Conservation (phyloP, 192 early-diverging fungal genomes). For the Backusella macrospora region DNA sequence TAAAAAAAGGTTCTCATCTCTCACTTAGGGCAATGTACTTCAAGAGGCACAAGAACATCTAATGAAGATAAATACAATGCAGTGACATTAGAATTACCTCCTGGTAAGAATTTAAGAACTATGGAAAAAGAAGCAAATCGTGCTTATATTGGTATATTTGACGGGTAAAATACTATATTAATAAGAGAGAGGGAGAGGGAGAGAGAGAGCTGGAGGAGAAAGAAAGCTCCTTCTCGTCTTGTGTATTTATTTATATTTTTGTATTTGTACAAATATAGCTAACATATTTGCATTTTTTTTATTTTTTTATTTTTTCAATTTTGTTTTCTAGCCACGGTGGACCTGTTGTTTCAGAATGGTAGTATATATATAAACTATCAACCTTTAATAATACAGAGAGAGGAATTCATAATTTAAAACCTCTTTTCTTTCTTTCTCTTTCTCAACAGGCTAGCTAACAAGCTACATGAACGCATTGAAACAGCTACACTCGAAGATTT, state of each 20-base stretch:
- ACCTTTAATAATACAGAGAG: background rate
- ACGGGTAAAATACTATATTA: conserved; percentile 43
- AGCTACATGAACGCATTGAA: conserved; percentile 57
- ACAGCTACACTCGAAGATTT: conserved; percentile 40
- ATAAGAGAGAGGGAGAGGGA: background rate
- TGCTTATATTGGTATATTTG: conserved; percentile 62
- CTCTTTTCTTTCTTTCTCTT: background rate
- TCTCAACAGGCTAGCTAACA: conserved; percentile 43
- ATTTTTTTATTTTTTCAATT: no score
- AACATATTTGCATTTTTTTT: background rate
- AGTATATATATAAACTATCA: background rate
- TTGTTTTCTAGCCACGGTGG: conserved; percentile 37
- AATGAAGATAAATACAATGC: conserved; percentile 61
- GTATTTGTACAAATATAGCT: background rate
- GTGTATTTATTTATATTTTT: background rate
- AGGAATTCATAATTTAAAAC: background rate
- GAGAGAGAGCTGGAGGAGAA: no score
- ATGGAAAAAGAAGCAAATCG: conserved; percentile 25
- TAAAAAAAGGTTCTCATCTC: no score
- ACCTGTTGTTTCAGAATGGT: conserved; percentile 42
- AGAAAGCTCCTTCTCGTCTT: background rate
- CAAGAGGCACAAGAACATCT: conserved; percentile 54
- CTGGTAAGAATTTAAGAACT: conserved; percentile 2
- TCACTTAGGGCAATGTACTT: conserved; percentile 37
- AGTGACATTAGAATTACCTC: conserved; percentile 41